Evolutionary conservation across 805 yeast genomes (phyloP).

Genomic region (Zygosaccharomyces pseudorouxii): DNA sequence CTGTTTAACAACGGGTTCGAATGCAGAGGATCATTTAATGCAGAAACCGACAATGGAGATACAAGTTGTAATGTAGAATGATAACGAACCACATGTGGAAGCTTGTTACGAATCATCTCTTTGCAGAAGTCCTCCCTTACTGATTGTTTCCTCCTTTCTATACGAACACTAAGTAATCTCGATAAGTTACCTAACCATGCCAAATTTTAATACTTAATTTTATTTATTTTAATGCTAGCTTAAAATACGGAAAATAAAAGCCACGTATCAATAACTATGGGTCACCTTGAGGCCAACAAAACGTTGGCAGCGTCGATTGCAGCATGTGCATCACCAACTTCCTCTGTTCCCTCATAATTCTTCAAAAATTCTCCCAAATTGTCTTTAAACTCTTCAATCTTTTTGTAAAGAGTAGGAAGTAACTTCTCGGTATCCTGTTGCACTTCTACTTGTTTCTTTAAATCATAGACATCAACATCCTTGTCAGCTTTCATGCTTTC

Average conservation of each 20-base stretch:
- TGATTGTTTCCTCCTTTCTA: background rate
- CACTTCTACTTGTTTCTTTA: slow-evolving; percentile 51
- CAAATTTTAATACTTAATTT: background rate
- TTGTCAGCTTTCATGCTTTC: slow-evolving; percentile 40
- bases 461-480: slow-evolving; percentile 58
- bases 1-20: slow-evolving; percentile 9
- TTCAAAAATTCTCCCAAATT: slow-evolving; percentile 41
- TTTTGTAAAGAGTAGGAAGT: slow-evolving; percentile 44
- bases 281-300: slow-evolving; percentile 13
- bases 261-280: background rate
- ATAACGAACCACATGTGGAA: background rate
- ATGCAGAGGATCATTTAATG: slow-evolving; percentile 4
- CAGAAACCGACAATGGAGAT: background rate
- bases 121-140: background rate
- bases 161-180: too few relatives aligned
- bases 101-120: background rate
- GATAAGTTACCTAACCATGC: background rate
- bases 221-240: slow-evolving; percentile 3
- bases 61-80: background rate
- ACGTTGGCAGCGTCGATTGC: slow-evolving; percentile 27
- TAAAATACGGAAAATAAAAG: background rate
- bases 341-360: slow-evolving; percentile 36
- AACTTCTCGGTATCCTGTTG: slow-evolving; percentile 51
- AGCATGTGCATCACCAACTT: slow-evolving; percentile 26
- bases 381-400: slow-evolving; percentile 38